Base-by-base conservation (phyloP, 2,329 filamentous ascomycete genomes). In the Lojkania enalia region DNA sequence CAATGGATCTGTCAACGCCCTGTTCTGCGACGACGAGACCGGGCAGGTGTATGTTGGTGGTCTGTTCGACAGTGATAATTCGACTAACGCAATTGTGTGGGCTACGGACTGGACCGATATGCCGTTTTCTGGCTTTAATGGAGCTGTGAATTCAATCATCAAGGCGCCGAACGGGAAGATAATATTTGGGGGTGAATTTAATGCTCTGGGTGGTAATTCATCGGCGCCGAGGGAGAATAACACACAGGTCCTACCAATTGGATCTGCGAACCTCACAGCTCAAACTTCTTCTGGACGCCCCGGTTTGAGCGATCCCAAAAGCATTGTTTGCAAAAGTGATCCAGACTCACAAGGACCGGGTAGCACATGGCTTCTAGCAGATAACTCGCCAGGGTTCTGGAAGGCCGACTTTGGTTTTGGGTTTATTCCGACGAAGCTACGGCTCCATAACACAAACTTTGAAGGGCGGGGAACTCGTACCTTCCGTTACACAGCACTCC, bases 51-150 rank as follows among this genome's bases (percentile, higher is more conserved):
- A 95, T 63, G 84, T 97, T 33, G 95, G 94, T 46, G 94, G 94
- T 20, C 86, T 83, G 49, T 96, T 99, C 66, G 84, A 81, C 44
- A 85, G 84, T 31, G 80, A 76, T 27, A 89, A 94, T 63, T 94
- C 90, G 5, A 89, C 86, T 19, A 97, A 99, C 67, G 95, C 92
- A 4, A 86, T 96, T 57, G 82, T 87, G 11, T 97, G 90, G 90
- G 80, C 75, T 7, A 74, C 82, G 20, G 54, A 59, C 32, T 96
- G 88, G 86, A 81, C 80, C 15, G 87, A 89, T 60, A 74, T 99
- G 44, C 87, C 92, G 2, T 99, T 99, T 74, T 84, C 85, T 30
- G 95, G 95, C 16, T 95, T 99, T 73, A 97, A 97, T 71, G 91
- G 91, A 19, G 89, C 89, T 2, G 90, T 99, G 39, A 82, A 83